Conservation (phyloP, 2,329 filamentous ascomycete species). For the Beauveria medogensis region DNA sequence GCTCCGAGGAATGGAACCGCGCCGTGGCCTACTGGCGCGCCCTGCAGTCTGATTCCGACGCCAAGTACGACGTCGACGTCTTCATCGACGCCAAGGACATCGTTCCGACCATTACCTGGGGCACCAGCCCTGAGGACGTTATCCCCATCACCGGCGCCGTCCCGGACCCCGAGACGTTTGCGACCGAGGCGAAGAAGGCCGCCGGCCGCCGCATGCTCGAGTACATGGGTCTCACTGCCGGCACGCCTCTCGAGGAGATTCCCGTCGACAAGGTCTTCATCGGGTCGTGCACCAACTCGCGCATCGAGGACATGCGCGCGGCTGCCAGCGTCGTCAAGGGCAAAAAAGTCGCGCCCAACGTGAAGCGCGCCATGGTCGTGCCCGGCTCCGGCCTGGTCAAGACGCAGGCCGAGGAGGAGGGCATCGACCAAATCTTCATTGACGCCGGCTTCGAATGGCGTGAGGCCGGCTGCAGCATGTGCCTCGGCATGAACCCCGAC, state of each 20-base stretch:
- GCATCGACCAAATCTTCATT: conserved; percentile 83
- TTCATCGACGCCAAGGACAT: conserved; percentile 91
- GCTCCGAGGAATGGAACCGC: conserved; percentile 82
- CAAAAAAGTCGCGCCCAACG: conserved; percentile 75
- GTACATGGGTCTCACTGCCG: conserved; percentile 89
- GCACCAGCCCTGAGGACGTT: conserved; percentile 92
- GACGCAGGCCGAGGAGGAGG: conserved; percentile 81
- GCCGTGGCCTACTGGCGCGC: conserved; percentile 82
- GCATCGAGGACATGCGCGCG: conserved; percentile 89
- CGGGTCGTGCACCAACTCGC: conserved; percentile 93
- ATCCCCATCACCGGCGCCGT: conserved; percentile 90
- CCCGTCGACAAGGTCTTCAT: conserved; percentile 94
- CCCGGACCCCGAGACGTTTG: conserved; percentile 81
- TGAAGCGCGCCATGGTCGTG: conserved; percentile 93
- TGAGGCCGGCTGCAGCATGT: conserved; percentile 98
- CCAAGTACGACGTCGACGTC: conserved; percentile 83
- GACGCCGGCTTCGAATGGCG: conserved; percentile 97
- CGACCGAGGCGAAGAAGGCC: conserved; percentile 69
- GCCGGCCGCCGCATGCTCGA: conserved; percentile 76
- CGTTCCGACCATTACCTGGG: conserved; percentile 89
- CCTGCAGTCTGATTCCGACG: conserved; percentile 76
- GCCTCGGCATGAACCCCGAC: conserved; percentile 97
- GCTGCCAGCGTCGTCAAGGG: conserved; percentile 82
- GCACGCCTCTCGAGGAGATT: conserved; percentile 88
- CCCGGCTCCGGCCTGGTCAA: conserved; percentile 94